phyloP scores from a whole-genome alignment of 1,139 yeast genomes.

The Suhomyces terraborum region DNA sequence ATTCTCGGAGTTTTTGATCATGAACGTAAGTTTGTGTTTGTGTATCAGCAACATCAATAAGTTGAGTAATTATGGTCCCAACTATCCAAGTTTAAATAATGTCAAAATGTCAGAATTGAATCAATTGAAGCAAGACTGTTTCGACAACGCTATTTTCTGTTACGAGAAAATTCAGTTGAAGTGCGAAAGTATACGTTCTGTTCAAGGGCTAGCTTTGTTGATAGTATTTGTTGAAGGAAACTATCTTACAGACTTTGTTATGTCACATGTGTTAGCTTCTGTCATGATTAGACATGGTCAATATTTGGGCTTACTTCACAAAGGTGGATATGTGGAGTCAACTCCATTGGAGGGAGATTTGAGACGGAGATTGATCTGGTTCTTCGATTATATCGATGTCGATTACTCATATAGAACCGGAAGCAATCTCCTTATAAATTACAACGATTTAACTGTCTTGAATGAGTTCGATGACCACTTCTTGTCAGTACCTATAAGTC shows the following conservation, averaged over 20 bases:
- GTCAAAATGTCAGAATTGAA: constrained; percentile 4
- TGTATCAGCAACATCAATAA: constrained; percentile 13
- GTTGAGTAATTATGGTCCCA: constrained; percentile 1
- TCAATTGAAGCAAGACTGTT: constrained; percentile 15
- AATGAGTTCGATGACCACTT: constrained; percentile 15
- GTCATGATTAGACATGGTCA: constrained; percentile 26
- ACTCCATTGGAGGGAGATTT: constrained; percentile 14
- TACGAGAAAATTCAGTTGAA: constrained; percentile 24
- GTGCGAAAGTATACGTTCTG: constrained; percentile 25
- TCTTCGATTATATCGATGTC: constrained; percentile 24
- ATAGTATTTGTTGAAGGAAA: constrained; percentile 26
- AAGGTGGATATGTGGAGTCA: constrained; percentile 6
- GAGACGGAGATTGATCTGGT: constrained; percentile 26
- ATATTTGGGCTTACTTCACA: constrained; percentile 20
- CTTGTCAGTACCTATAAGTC: constrained; percentile 13
- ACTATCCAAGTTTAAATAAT: constrained; percentile 9
- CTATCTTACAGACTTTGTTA: constrained; percentile 28
- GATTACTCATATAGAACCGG: constrained; percentile 29
- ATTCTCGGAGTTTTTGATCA: constrained; percentile 20
- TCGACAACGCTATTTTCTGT: constrained; percentile 23
- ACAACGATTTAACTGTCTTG: constrained; percentile 22
- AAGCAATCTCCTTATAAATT: constrained; percentile 21
- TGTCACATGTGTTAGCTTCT: constrained; percentile 24
- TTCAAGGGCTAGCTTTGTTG: constrained; percentile 29
- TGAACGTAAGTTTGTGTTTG: constrained; percentile 21